Base-by-base conservation (phyloP, 2,329 filamentous ascomycete species). In the Xylariaceae sp. region DNA sequence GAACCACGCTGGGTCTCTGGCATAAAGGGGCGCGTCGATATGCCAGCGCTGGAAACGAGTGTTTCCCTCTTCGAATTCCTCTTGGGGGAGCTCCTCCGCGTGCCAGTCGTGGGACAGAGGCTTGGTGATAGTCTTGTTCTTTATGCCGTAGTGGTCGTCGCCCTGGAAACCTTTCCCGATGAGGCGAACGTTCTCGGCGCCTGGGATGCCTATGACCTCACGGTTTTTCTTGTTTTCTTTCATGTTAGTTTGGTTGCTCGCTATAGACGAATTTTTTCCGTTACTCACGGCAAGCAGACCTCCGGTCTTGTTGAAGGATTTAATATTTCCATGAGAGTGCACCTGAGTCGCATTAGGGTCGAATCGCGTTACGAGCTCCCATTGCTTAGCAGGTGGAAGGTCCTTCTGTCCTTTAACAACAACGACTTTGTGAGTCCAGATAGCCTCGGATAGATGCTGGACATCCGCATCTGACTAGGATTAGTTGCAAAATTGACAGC, bases 1-100 rank as follows among this genome's bases (percentile, higher is more conserved):
- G 60, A 77, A 77, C 69, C 71, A 74, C 1, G 75, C 72, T 0
- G 75, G 75, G 23, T 78, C 71, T 4, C 71, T 68, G 2, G 61
- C 73, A 56, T 77, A 78, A 1, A 79, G 67, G 1, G 77, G 75
- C 7, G 75, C 78, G 55, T 80, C 77, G n/a, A 79, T 76, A 56
- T 80, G 77, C 77, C 77, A 80, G 21, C 75, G 68, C 45, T 79
- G 77, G 55, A 79, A 79, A 18, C 77, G 74, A 0, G 75, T 78
- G 43, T 76, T 70, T 9, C 77, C 77, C 4, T 66, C 60, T 1
- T 70, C 60, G 53, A 78, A 78, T 3, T 76, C 72, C 1, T 68
- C 67, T 5, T 64, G 52, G 0, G 66, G 52, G 10, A 75, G 69
- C 12, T 67, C 61, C 4, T 70, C 64, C 6, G 66, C 64, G 48